Base-by-base conservation (phyloP, 352 stramenopile genomes). In the Pythium brassicae region DNA sequence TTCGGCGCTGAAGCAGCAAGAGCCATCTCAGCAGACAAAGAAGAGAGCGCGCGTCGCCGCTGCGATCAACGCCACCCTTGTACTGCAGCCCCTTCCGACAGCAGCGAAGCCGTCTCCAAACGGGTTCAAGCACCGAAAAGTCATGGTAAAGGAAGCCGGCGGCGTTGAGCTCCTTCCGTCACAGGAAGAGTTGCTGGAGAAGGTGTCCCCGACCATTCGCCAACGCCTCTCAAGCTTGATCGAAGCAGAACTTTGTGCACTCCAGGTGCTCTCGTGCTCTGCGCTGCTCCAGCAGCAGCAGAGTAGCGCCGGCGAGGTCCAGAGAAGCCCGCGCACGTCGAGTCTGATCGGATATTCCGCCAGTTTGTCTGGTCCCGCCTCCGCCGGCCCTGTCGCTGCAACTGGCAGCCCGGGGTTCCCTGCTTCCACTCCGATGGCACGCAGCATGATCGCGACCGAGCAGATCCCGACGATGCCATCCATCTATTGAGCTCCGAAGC, bases 231-330 rank as follows among this genome's bases (percentile, higher is more conserved):
- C 82, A 19, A 86, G 73, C 53, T 69, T 93, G 14, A 87, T 89
- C 48, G 83, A 93, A 63, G 71, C 80, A 2, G 83, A 93, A 57
- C 59, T 93, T 43, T 91, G 78, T 48, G 83, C 83, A 29, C 72
- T 93, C 26, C 83, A 93, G 65, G 83, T 93, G 46, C 75, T 93
- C 4, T 89, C 76, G 39, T 89, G 77, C 60, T 88, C 86, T 46
- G 76, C 77, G 8, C 72, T 84, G 61, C 63, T 87, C 14, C 78
- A 83, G 56, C 68, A 59, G 23, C 78, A 85, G 43, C 60, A 85
- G 35, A 62, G 69, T 32, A 29, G 23, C 27, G 29, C n/a, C 3
- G 55, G 55, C 12, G 20, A 59, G 47, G 55, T 37, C 26, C 51
- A 55, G 62, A 54, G 27, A 49, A 57, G 53, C 67, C 62, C 73